Base-by-base conservation (phyloP, 2,329 filamentous ascomycete species). In the Aspergillus sp. region DNA sequence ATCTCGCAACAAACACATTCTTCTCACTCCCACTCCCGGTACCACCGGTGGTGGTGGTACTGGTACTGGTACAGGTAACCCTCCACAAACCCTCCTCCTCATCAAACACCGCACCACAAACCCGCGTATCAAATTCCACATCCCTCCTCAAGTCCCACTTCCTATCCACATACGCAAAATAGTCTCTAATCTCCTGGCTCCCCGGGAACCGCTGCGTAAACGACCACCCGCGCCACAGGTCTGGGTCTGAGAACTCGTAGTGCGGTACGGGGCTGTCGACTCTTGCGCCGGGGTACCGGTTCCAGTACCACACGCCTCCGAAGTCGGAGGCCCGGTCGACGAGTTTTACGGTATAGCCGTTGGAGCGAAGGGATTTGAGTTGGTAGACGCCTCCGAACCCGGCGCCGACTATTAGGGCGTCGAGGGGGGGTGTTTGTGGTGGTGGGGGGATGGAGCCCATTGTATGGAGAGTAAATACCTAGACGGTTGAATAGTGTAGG, bases 301-400 rank as follows among this genome's bases (percentile, higher is more conserved):
- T 85, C 79, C 77, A 84, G 43, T 78, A 70, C 84, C 84, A 86
- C 0, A 77, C 80, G 26, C 83, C 83, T 3, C 82, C 83, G 0
- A 77, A 66, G 53, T 79, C 77, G 9, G 74, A 75, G 11, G 79
- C 83, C 0, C 81, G 79, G 59, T 86, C 84, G 58, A 80, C 81
- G 24, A 85, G 74, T 26, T 78, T 74, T 2, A 75, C 71, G 15
- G 78, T 80, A 30, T 79, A 66, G 1, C 82, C 83, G 11, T 73
- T 72, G 15, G 83, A 78, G 2, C 82, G 79, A 4, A 84, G 75
- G 0, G 76, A 76, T 60, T 83, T 79, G 38, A 84, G 78, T 70
- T 78, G 78, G 55, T 80, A 83, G 15, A 82, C 68, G 9, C 81
- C 81, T n/a, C 51, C 52, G 36, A 65, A 64, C 0, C 64, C 64